These are phyloP conservation scores for Wickerhamiella kurtzmanii DNA, from an alignment of 805 yeast genomes.

Conservation along the genomic window DNA sequence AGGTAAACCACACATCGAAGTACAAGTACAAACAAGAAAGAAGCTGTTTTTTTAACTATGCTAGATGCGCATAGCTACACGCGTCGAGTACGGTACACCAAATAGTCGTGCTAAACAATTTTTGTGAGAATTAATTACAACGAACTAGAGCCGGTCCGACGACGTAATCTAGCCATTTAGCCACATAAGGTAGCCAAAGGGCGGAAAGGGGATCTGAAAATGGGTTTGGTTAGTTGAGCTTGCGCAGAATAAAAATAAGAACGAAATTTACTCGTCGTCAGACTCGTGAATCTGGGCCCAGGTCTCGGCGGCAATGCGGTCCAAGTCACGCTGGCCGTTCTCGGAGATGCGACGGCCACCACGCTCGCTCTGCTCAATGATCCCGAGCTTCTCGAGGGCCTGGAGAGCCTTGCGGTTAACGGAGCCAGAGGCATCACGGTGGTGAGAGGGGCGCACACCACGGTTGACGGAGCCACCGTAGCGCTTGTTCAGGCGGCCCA, in stretches of 20 bases:
- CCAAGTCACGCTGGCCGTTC: slow-evolving; percentile 99
- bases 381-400: slow-evolving; percentile 96
- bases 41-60: too few relatives aligned
- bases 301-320: slow-evolving; percentile 99
- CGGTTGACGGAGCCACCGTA: slow-evolving; percentile 99
- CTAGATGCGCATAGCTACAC: too few relatives aligned
- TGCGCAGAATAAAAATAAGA: neutral
- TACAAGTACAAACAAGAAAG: too few relatives aligned
- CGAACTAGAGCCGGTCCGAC: too few relatives aligned
- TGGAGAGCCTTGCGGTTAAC: slow-evolving; percentile 97
- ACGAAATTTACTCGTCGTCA: slow-evolving; percentile 25
- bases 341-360: slow-evolving; percentile 99
- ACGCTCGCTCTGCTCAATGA: slow-evolving; percentile 88
- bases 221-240: neutral
- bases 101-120: too few relatives aligned
- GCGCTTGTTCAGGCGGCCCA: slow-evolving; percentile 95
- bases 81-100: too few relatives aligned
- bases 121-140: neutral
- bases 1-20: too few relatives aligned
- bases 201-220: neutral
- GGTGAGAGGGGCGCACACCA: slow-evolving; percentile 97
- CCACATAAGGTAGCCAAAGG: neutral
- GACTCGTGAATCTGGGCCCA: slow-evolving; percentile 69
- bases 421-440: slow-evolving; percentile 98
- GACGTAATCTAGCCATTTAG: too few relatives aligned